phyloP scores from a whole-genome alignment of 1,139 yeast genomes.

The Protomyces inundatus region DNA sequence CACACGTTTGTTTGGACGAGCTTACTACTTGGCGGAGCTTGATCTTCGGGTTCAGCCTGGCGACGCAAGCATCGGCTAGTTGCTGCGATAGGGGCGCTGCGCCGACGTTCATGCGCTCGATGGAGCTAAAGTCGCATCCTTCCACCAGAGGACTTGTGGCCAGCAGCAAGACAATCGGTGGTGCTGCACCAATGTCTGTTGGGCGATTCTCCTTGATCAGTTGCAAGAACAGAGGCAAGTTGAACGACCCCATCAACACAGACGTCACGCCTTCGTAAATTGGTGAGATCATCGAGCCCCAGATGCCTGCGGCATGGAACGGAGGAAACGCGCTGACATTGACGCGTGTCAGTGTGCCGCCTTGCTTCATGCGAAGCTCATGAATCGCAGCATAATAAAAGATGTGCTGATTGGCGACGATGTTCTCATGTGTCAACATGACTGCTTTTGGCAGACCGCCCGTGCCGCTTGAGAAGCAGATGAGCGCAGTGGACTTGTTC shows the following conservation, averaged over 20 bases:
- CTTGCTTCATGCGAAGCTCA: neutral
- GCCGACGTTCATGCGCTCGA: slow-evolving; percentile 36
- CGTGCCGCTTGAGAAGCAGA: slow-evolving; percentile 50
- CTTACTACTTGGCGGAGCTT: slow-evolving; percentile 29
- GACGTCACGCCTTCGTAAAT: slow-evolving; percentile 33
- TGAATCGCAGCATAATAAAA: slow-evolving; percentile 3
- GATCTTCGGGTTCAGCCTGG: neutral
- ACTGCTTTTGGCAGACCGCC: slow-evolving; percentile 58
- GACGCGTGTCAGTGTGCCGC: neutral
- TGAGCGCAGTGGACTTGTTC: neutral
- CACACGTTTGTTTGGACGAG: slow-evolving; percentile 22
- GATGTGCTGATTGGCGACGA: slow-evolving; percentile 30
- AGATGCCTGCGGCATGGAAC: slow-evolving; percentile 42
- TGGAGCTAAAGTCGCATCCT: slow-evolving; percentile 33
- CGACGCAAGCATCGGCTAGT: slow-evolving; percentile 33
- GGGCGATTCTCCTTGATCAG: slow-evolving; percentile 36
- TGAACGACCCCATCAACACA: slow-evolving; percentile 38
- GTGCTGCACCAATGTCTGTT: slow-evolving; percentile 38
- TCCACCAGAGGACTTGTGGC: slow-evolving; percentile 41
- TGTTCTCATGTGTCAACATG: slow-evolving; percentile 46
- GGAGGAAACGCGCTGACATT: slow-evolving; percentile 37
- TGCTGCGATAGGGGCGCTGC: slow-evolving; percentile 41
- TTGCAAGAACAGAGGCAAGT: slow-evolving; percentile 36
- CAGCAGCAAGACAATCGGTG: slow-evolving; percentile 41
- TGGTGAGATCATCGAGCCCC: slow-evolving; percentile 34